These are phyloP conservation scores for Penicillium sumatraense DNA, from an alignment of 2,329 filamentous ascomycete genomes.

Conservation along the genomic window DNA sequence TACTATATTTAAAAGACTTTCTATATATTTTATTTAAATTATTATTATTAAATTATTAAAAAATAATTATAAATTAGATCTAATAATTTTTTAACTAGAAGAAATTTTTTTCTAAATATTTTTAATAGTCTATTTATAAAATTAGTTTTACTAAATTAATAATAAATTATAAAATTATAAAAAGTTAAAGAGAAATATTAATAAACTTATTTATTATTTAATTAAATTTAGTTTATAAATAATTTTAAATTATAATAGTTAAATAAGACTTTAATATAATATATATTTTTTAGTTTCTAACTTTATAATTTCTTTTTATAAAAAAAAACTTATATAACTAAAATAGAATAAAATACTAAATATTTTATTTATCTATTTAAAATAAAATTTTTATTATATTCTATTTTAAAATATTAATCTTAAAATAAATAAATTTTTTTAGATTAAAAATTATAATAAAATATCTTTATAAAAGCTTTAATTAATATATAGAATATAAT, in stretches of 20 bases:
- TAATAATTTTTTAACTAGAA: too few species aligned
- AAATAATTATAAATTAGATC: background rate
- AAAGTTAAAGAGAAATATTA: background rate
- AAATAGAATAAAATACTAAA: background rate
- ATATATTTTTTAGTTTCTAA: background rate
- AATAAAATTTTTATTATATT: too few species aligned
- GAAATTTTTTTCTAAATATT: too few species aligned
- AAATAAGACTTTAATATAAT: background rate
- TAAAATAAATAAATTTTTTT: too few species aligned
- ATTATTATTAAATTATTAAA: background rate
- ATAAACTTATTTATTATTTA: background rate
- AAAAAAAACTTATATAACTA: background rate
- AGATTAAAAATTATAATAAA: too few species aligned
- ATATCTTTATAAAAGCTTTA: too few species aligned
- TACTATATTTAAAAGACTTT: background rate
- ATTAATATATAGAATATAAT: too few species aligned
- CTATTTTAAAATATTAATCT: too few species aligned
- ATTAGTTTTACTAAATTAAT: accelerated
- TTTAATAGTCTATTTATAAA: too few species aligned
- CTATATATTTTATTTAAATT: background rate
- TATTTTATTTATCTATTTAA: too few species aligned
- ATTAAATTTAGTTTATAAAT: background rate
- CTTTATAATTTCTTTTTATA: background rate
- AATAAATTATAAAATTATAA: background rate
- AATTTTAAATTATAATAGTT: background rate